Percentiles rank a stretch among this genome's conserved stretches.
Evolutionary conservation across 2,329 filamentous ascomycete genomes (phyloP).

Genomic region (Elsinoe necatrix): DNA sequence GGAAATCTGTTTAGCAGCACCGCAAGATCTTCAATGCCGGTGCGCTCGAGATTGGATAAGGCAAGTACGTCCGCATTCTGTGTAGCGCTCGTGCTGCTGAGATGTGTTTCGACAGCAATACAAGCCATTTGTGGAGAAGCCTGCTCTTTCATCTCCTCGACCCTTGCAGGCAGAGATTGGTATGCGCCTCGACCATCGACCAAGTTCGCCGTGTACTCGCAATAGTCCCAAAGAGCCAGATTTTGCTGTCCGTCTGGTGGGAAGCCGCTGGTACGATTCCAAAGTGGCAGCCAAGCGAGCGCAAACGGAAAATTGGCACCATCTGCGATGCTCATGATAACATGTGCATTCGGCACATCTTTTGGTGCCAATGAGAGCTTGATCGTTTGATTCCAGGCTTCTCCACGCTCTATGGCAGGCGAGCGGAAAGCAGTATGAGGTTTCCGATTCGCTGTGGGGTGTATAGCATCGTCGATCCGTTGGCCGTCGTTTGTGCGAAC

Average conservation of each 20-base stretch:
- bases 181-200: constrained; percentile 74
- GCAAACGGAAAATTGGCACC: constrained; percentile 83
- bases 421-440: constrained; percentile 83
- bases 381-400: constrained; percentile 81
- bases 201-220: constrained; percentile 77
- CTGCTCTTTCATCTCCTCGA: constrained; percentile 36
- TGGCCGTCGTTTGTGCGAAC: constrained; percentile 72
- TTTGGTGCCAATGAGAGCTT: constrained; percentile 68
- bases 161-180: constrained; percentile 62
- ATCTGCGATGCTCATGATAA: constrained; percentile 85
- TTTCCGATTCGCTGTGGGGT: constrained; percentile 70
- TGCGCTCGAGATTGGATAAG: constrained; percentile 13
- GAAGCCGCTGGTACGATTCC: constrained; percentile 59
- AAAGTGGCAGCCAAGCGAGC: constrained; percentile 84
- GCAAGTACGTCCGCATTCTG: constrained; percentile 46
- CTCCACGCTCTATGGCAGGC: constrained; percentile 66
- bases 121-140: constrained; percentile 58
- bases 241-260: constrained; percentile 43
- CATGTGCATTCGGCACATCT: constrained; percentile 73
- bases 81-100: constrained; percentile 91
- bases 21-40: constrained; percentile 45
- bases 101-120: constrained; percentile 71
- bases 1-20: constrained; percentile 71
- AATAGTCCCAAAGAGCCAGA: constrained; percentile 78
- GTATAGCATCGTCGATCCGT: constrained; percentile 81